A percentile compares a stretch with the other conserved stretches of the same genome.
Conservation (phyloP, 768 basidiomycete genomes). For the Kwoniella bestiolae region DNA sequence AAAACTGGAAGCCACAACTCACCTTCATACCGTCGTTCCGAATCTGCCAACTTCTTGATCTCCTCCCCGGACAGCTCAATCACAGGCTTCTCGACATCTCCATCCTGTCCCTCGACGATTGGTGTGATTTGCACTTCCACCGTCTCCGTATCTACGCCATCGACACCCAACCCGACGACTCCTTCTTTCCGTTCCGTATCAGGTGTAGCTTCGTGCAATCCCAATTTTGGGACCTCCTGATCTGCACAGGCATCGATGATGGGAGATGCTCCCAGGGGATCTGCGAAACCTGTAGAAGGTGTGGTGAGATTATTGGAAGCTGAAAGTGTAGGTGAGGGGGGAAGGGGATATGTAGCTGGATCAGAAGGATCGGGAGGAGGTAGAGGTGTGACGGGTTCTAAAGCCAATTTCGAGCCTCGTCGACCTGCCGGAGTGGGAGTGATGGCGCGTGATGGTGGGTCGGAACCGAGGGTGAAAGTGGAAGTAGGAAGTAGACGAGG, state of each 20-base stretch:
- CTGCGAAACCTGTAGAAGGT: constrained; percentile 22
- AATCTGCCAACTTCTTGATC: constrained; percentile 20
- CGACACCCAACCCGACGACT: constrained; percentile 8
- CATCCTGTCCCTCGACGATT: neutral
- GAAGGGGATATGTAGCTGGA: constrained; percentile 49
- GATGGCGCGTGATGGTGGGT: constrained; percentile 23
- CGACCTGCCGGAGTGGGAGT: constrained; percentile 24
- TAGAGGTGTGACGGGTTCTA: constrained; percentile 20
- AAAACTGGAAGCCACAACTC: neutral
- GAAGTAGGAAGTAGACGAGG: constrained; percentile 13
- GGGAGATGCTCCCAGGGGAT: constrained; percentile 46
- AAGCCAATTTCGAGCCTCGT: constrained; percentile 8
- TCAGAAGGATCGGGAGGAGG: constrained; percentile 42
- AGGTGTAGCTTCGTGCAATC: constrained; percentile 22
- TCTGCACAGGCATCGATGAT: neutral
- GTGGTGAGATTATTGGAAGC: constrained; percentile 6
- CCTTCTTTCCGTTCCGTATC: constrained; percentile 13
- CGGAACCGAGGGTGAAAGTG: constrained; percentile 36
- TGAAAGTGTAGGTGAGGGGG: constrained; percentile 39
- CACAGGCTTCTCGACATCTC: constrained; percentile 7
- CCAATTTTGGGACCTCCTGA: constrained; percentile 16
- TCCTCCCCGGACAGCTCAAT: constrained; percentile 20
- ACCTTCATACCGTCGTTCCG: constrained; percentile 35
- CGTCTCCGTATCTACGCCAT: constrained; percentile 2
- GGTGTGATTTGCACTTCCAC: neutral